phyloP scores from a whole-genome alignment of 2,329 filamentous ascomycete species.

The Lasiodiplodia sp. region DNA sequence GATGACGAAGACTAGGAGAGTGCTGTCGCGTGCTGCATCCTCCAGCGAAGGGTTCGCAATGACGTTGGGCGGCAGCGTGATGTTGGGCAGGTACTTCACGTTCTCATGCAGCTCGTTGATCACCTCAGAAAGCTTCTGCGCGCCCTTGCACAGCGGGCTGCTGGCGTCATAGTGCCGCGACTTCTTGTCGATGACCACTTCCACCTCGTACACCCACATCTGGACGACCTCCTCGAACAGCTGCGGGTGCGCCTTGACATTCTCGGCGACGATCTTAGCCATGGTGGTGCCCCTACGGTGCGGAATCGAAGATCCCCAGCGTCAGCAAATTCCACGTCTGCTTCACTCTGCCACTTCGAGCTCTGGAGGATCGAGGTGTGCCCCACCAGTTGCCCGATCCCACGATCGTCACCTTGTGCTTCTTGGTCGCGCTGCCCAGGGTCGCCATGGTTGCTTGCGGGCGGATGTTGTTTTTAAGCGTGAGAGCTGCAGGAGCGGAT shows the following conservation, averaged over 20 bases:
- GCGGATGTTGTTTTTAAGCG: conserved; percentile 12
- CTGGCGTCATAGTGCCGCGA: conserved; percentile 76
- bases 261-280: conserved; percentile 95
- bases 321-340: conserved; percentile 1
- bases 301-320: conserved; percentile 18
- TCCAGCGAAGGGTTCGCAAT: conserved; percentile 81
- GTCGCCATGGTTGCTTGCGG: conserved; percentile 52
- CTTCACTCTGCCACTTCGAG: neutral
- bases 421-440: conserved; percentile 65
- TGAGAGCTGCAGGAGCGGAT: conserved; percentile 13
- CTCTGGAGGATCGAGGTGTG: conserved; percentile 7
- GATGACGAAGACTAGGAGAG: conserved; percentile 94
- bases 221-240: conserved; percentile 89
- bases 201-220: conserved; percentile 99
- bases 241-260: conserved; percentile 76
- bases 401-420: conserved; percentile 92
- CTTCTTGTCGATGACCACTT: conserved; percentile 74
- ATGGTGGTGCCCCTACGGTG: conserved; percentile 86
- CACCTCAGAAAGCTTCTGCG: conserved; percentile 83
- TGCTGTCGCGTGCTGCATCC: conserved; percentile 82
- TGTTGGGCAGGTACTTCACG: conserved; percentile 94
- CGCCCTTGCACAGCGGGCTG: conserved; percentile 53
- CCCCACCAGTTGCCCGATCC: conserved; percentile 93
- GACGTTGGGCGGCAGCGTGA: conserved; percentile 82
- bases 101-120: conserved; percentile 97